A percentile compares a stretch with the other conserved stretches of the same genome.
Conservation (phyloP, 108 stramenopile species). For the Skeletonema potamos region DNA sequence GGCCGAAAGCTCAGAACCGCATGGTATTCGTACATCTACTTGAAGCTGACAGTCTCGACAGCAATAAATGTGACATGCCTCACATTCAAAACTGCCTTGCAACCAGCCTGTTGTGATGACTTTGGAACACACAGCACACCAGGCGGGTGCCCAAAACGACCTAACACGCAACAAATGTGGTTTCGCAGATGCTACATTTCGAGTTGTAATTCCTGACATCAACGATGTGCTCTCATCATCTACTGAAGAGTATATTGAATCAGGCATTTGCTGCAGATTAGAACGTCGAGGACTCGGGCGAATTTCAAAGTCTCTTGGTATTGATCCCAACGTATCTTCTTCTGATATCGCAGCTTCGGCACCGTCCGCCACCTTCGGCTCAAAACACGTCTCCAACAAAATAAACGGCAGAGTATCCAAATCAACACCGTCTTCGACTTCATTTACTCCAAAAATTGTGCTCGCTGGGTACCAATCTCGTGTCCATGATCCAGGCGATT, state of each 20-base stretch:
- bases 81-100: constrained; percentile 63
- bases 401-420: constrained; percentile 31
- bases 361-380: constrained; percentile 28
- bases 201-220: constrained; percentile 29
- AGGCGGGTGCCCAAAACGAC: constrained; percentile 60
- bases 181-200: constrained; percentile 26
- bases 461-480: constrained; percentile 57
- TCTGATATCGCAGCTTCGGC: constrained; percentile 26
- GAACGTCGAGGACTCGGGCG: constrained; percentile 1
- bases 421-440: constrained; percentile 4
- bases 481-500: constrained; percentile 53
- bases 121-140: constrained; percentile 58
- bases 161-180: constrained; percentile 66
- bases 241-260: constrained; percentile 20
- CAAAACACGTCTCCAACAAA: constrained; percentile 47
- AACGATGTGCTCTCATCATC: constrained; percentile 45
- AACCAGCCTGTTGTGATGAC: constrained; percentile 54
- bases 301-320: constrained; percentile 39
- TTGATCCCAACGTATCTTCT: constrained; percentile 44
- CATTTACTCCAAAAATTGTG: constrained; percentile 7
- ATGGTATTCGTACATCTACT: constrained; percentile 72
- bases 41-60: constrained; percentile 82
- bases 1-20: constrained; percentile 62
- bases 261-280: constrained; percentile 2
- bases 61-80: constrained; percentile 70